Evolutionary conservation across 2,329 filamentous ascomycete species (phyloP).

Genomic region (Sporothrix dimorphospora): DNA sequence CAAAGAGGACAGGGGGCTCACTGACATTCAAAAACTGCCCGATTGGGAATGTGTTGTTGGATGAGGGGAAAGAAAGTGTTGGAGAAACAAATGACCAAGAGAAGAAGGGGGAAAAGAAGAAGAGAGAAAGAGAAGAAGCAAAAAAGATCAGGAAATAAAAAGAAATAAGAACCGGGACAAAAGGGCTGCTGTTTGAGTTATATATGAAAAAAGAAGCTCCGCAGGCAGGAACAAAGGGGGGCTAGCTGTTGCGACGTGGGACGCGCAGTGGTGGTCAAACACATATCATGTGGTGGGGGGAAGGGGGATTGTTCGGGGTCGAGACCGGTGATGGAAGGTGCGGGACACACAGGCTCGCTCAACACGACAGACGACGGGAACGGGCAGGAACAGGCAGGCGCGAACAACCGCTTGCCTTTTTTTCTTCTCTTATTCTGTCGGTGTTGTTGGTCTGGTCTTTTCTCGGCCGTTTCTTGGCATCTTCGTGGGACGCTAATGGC

Average conservation of each 20-base stretch:
- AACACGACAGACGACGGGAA: background rate
- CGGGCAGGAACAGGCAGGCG: background rate
- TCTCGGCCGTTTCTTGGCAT: background rate
- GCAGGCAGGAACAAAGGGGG: constrained; percentile 4
- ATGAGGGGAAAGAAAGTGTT: background rate
- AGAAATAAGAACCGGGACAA: background rate
- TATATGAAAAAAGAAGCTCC: constrained; percentile 1
- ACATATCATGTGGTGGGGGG: background rate
- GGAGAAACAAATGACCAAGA: background rate
- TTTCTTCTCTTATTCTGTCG: too few relatives aligned
- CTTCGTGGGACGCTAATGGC: background rate
- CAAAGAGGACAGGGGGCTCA: background rate
- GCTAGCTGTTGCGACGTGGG: constrained; percentile 10
- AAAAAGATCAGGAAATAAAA: constrained; percentile 12
- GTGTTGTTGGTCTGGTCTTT: background rate
- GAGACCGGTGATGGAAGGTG: background rate
- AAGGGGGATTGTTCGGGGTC: background rate
- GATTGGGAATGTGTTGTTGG: constrained; percentile 14
- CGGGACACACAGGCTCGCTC: background rate
- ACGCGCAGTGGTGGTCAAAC: constrained; percentile 1
- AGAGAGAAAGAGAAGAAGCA: background rate
- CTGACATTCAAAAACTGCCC: constrained; percentile 10
- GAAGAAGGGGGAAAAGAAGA: background rate
- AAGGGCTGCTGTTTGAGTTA: constrained; percentile 7
- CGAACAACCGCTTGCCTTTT: background rate